Percentiles rank a stretch among this genome's conserved stretches.
phyloP scores from a whole-genome alignment of 2,329 filamentous ascomycete genomes.

The Neofusicoccum laricinum region DNA sequence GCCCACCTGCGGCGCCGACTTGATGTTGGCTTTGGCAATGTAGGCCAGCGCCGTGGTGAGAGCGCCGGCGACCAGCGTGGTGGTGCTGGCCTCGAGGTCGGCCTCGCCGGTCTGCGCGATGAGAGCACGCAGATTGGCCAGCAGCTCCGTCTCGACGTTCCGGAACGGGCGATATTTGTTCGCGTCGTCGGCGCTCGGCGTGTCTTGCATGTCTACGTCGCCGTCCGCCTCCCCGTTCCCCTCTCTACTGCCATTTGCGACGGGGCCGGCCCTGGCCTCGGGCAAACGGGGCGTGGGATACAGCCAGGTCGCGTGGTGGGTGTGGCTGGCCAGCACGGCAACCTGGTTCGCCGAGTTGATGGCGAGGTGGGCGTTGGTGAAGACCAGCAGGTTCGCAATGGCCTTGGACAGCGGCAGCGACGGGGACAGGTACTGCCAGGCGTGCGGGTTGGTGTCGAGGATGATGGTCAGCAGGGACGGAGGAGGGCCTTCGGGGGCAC shows the following conservation, averaged over 20 bases:
- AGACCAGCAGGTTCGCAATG: conserved; percentile 86
- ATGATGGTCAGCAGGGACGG: conserved; percentile 88
- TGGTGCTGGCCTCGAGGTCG: conserved; percentile 66
- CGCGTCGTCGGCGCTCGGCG: conserved; percentile 46
- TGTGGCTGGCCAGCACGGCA: conserved; percentile 85
- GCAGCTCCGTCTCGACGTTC: conserved; percentile 77
- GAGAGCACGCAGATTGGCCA: conserved; percentile 70
- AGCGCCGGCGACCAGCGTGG: conserved; percentile 86
- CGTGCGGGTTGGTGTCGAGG: conserved; percentile 93
- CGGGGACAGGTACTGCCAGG: conserved; percentile 76
- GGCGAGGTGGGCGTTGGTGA: conserved; percentile 93
- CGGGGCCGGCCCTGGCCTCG: not conserved
- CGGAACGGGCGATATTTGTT: conserved; percentile 96
- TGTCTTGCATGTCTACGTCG: conserved; percentile 17
- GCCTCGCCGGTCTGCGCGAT: conserved; percentile 63
- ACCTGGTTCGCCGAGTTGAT: conserved; percentile 93
- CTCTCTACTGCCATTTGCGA: conserved; percentile 6
- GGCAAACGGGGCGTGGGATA: conserved; percentile 61
- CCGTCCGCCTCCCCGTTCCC: conserved; percentile 1
- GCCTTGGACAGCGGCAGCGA: conserved; percentile 78
- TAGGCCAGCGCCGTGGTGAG: conserved; percentile 85
- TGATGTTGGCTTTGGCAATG: conserved; percentile 77
- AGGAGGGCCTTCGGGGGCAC: conserved; percentile 45
- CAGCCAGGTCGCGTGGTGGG: conserved; percentile 81
- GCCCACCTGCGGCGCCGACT: conserved; percentile 35